Evolutionary conservation across 768 basidiomycete species (phyloP).

Genomic region (Amanita pallidorosea): DNA sequence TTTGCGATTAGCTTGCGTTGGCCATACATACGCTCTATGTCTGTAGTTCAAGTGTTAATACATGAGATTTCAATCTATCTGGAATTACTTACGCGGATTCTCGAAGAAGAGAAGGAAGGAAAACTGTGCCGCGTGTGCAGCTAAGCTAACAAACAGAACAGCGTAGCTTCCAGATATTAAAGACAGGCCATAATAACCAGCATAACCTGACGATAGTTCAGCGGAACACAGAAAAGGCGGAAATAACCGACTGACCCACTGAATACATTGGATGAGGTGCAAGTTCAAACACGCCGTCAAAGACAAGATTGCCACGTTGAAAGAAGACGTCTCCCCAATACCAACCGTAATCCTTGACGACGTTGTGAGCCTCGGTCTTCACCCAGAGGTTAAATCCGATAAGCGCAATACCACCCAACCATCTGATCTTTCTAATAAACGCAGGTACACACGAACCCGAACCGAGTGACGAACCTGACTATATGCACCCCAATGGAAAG

Average conservation of each 20-base stretch:
- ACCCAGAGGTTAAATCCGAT: constrained; percentile 98
- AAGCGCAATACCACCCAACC: constrained; percentile 76
- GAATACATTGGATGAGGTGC: constrained; percentile 96
- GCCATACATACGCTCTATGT: constrained; percentile 92
- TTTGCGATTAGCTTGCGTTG: constrained; percentile 83
- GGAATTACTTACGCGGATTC: constrained; percentile 73
- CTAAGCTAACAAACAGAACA: constrained; percentile 88
- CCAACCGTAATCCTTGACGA: constrained; percentile 98
- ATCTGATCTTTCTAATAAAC: constrained; percentile 32
- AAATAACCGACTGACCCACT: constrained; percentile 39
- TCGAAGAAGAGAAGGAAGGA: constrained; percentile 94
- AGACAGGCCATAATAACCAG: constrained; percentile 95
- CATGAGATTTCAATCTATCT: not conserved
- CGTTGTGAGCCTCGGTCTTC: constrained; percentile 93
- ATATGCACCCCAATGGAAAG: constrained; percentile 66
- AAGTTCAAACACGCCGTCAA: constrained; percentile 96
- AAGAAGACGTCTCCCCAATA: constrained; percentile 95
- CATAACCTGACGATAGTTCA: constrained; percentile 50
- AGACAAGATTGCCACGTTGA: constrained; percentile 86
- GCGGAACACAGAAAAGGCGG: not conserved
- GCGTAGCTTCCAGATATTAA: constrained; percentile 83
- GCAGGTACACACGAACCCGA: not conserved
- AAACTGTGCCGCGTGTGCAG: constrained; percentile 92
- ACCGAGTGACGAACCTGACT: constrained; percentile 42
- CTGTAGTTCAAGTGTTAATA: constrained; percentile 25